Percentiles rank a stretch among this genome's conserved stretches.
phyloP scores from a whole-genome alignment of 495 filamentous ascomycete genomes.

The Elasticomyces elasticus region DNA sequence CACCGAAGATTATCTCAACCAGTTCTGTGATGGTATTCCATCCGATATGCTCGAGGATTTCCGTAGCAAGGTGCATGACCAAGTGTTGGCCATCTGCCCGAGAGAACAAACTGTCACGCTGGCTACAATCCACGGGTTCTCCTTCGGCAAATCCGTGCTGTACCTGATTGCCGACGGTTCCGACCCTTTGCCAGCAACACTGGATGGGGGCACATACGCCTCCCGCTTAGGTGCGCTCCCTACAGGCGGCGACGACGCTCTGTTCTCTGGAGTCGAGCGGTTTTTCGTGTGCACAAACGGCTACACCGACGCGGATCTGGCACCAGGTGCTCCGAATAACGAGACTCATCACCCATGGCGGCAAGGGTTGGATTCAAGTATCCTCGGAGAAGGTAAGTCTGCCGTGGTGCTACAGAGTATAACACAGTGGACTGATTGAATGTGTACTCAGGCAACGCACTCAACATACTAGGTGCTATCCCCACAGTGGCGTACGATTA shows the following conservation, averaged over 20 bases:
- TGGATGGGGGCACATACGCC: neutral
- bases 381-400: conserved; percentile 1
- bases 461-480: conserved; percentile 5
- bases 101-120: too few relatives aligned
- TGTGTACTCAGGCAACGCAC: neutral
- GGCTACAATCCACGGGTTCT: conserved; percentile 2
- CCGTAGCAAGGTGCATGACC: conserved; percentile 1
- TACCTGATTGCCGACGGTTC: neutral
- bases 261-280: conserved; percentile 1
- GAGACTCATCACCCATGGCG: conserved; percentile 7
- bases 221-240: neutral
- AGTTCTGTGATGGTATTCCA: conserved; percentile 3
- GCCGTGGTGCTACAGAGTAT: neutral
- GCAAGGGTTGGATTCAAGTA: neutral
- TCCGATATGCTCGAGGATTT: neutral
- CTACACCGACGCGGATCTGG: neutral
- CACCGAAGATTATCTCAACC: conserved; percentile 3
- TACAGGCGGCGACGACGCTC: conserved; percentile 1
- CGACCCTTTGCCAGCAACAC: neutral
- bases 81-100: conserved; percentile 1
- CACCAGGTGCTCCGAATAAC: conserved; percentile 3
- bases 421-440: neutral
- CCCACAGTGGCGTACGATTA: conserved; percentile 4
- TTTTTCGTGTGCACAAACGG: conserved; percentile 3
- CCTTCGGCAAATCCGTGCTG: conserved; percentile 1